phyloP scores from a whole-genome alignment of 2,329 filamentous ascomycete species.

The Aurifilum marmelostoma region DNA sequence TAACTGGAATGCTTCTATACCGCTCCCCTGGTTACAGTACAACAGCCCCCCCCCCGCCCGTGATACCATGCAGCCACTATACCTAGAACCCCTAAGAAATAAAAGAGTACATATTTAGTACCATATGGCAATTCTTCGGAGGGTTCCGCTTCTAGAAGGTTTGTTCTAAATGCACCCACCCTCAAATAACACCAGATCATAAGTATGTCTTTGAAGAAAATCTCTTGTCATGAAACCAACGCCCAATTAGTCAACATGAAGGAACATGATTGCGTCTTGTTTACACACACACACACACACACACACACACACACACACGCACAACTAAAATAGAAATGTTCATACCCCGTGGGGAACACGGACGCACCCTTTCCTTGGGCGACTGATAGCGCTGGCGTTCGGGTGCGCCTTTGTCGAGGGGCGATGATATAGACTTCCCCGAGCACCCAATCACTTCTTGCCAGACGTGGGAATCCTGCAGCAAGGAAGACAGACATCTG shows the following conservation, averaged over 20 bases:
- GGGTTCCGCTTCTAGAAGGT: not conserved
- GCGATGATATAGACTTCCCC: not conserved
- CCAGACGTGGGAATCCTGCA: not conserved
- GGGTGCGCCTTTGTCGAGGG: not conserved
- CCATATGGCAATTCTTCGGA: not conserved
- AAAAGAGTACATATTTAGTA: not conserved
- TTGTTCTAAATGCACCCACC: not conserved
- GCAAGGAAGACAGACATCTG: too few relatives aligned
- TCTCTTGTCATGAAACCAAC: too few relatives aligned
- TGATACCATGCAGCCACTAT: not conserved
- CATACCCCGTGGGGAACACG: not conserved
- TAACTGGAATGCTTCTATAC: not conserved
- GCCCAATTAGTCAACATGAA: too few relatives aligned
- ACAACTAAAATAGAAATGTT: too few relatives aligned
- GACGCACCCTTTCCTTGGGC: not conserved
- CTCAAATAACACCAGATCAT: not conserved
- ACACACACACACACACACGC: too few relatives aligned
- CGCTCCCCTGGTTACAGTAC: too few relatives aligned
- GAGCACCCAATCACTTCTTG: conserved; percentile 2
- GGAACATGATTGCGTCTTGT: not conserved
- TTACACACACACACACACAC: not conserved
- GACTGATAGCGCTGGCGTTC: not conserved
- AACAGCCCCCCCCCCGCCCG: too few relatives aligned
- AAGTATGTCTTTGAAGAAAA: not conserved
- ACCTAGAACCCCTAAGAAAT: too few relatives aligned